These are phyloP conservation scores for Chaetomidium leptoderma DNA, from an alignment of 495 filamentous ascomycete species.

Conservation along the genomic window DNA sequence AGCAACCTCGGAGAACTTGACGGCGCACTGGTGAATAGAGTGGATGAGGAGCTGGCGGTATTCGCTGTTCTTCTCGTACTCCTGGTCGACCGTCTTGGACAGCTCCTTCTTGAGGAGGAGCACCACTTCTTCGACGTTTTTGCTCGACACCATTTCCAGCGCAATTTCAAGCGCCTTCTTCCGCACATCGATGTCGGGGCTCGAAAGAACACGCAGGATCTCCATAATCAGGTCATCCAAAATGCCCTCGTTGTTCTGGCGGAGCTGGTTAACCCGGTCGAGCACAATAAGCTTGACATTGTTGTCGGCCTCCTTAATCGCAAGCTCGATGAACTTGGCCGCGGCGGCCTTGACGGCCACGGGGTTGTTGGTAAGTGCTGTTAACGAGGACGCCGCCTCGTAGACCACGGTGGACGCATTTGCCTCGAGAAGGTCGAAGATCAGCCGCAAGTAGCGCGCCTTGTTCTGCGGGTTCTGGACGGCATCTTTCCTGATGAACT, in stretches of 20 bases:
- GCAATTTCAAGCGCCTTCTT: slow-evolving; percentile 88
- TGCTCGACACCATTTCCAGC: slow-evolving; percentile 96
- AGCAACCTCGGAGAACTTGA: slow-evolving; percentile 97
- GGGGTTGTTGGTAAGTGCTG: slow-evolving; percentile 89
- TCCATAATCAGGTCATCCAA: slow-evolving; percentile 98
- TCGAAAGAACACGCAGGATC: slow-evolving; percentile 90
- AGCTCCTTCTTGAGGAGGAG: slow-evolving; percentile 96
- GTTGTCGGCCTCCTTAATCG: slow-evolving; percentile 96
- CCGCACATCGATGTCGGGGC: slow-evolving; percentile 93
- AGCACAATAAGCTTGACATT: slow-evolving; percentile 98
- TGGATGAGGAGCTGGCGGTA: slow-evolving; percentile 95
- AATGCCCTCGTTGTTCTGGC: slow-evolving; percentile 87
- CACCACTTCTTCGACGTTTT: slow-evolving; percentile 97
- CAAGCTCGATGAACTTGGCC: slow-evolving; percentile 90
- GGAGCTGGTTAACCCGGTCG: slow-evolving; percentile 86
- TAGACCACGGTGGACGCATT: slow-evolving; percentile 93
- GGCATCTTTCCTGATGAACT: slow-evolving; percentile 98
- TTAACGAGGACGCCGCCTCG: slow-evolving; percentile 96
- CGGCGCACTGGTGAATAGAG: slow-evolving; percentile 95
- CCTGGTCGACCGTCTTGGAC: slow-evolving; percentile 94
- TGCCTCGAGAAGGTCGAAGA: slow-evolving; percentile 95
- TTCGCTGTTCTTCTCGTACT: slow-evolving; percentile 98
- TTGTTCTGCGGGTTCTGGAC: slow-evolving; percentile 91
- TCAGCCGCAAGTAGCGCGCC: slow-evolving; percentile 87
- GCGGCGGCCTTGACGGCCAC: slow-evolving; percentile 97